Conservation (phyloP, 257 asterid genomes). For the Knoxia roxburghii region DNA sequence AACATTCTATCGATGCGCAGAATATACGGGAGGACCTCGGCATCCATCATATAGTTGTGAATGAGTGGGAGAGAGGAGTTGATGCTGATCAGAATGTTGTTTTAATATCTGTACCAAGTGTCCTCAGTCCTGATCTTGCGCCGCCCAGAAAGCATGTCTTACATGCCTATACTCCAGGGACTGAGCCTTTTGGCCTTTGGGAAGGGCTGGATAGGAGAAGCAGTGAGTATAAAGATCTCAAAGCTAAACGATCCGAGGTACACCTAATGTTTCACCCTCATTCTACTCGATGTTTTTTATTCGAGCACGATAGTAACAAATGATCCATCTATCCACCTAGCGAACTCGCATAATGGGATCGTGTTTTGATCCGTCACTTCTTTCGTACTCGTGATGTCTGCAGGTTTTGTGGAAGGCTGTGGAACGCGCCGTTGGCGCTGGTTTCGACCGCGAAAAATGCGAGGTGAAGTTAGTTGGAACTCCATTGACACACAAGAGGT, state of each 20-base stretch:
- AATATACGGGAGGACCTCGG: conserved; percentile 72
- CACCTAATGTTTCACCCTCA: too few relatives aligned
- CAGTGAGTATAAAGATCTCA: conserved; percentile 81
- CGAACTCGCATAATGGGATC: too few relatives aligned
- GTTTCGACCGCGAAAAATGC: conserved; percentile 66
- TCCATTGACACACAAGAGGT: conserved; percentile 83
- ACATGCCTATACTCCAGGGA: conserved; percentile 93
- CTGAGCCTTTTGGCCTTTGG: conserved; percentile 87
- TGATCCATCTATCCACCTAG: too few relatives aligned
- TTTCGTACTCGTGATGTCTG: neutral
- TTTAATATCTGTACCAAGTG: conserved; percentile 80
- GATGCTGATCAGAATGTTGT: conserved; percentile 95
- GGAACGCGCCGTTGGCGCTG: conserved; percentile 80
- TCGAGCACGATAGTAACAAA: too few relatives aligned
- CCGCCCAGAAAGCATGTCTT: conserved; percentile 86
- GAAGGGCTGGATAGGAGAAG: conserved; percentile 84
- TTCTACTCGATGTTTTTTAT: too few relatives aligned
- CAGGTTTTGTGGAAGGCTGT: conserved; percentile 96
- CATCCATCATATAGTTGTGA: conserved; percentile 91
- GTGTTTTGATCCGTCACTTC: neutral
- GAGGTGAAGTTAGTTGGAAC: conserved; percentile 87
- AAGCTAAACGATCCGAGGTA: conserved; percentile 86
- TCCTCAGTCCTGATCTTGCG: conserved; percentile 73
- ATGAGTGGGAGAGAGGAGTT: conserved; percentile 91
- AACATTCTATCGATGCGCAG: conserved; percentile 35